Evolutionary conservation across 2,329 filamentous ascomycete species (phyloP).

Genomic region (Karstenula rhodostoma): DNA sequence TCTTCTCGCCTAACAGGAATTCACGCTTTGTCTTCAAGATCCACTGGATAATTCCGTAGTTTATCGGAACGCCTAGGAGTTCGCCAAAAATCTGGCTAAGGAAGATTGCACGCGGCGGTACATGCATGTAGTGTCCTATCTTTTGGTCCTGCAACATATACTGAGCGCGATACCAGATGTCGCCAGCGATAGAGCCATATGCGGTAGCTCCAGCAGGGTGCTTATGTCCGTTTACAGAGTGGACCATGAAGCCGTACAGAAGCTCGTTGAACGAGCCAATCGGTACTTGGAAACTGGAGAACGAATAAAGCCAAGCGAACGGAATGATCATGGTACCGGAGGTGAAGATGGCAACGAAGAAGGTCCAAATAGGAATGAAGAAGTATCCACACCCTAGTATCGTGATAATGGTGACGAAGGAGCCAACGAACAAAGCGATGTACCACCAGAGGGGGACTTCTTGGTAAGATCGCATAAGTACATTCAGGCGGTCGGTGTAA

Average conservation of each 20-base stretch:
- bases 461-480: constrained; percentile 64
- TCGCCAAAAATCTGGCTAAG: constrained; percentile 69
- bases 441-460: constrained; percentile 70
- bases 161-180: constrained; percentile 60
- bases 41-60: constrained; percentile 69
- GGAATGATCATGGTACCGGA: constrained; percentile 65
- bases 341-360: constrained; percentile 64
- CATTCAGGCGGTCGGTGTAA: constrained; percentile 66
- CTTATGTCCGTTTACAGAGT: constrained; percentile 54
- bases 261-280: constrained; percentile 69
- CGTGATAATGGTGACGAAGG: constrained; percentile 60
- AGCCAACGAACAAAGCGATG: constrained; percentile 57
- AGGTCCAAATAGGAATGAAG: constrained; percentile 68
- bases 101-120: constrained; percentile 66
- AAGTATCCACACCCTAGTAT: constrained; percentile 61
- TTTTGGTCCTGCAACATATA: constrained; percentile 68
- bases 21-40: constrained; percentile 65
- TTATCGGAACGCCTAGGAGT: constrained; percentile 66
- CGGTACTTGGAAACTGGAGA: constrained; percentile 63
- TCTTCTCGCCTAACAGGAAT: constrained; percentile 60
- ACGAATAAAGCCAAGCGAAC: constrained; percentile 66
- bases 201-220: constrained; percentile 66
- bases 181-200: constrained; percentile 67
- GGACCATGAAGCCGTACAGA: constrained; percentile 67
- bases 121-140: constrained; percentile 71